These are phyloP conservation scores for Scenedesmus sp. DNA, from an alignment of 163 green algal species.

Conservation along the genomic window DNA sequence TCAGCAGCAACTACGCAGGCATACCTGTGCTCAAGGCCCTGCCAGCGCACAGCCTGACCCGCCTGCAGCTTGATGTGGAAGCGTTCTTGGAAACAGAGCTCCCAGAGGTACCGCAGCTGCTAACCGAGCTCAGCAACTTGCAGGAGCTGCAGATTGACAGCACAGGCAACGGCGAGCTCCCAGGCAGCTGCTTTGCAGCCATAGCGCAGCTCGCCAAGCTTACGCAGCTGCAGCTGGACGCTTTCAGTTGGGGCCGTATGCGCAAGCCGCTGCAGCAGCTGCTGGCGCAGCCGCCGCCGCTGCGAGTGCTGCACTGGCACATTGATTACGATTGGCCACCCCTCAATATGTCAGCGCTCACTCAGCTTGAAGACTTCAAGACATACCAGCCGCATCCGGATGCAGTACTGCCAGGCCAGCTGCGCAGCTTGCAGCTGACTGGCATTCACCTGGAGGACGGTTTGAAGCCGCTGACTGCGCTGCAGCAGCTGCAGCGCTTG, in stretches of 20 bases:
- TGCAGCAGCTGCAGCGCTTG: not conserved
- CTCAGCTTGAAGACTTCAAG: not conserved
- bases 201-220: not conserved
- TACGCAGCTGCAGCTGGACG: not conserved
- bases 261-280: not conserved
- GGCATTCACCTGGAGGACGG: not conserved
- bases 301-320: not conserved
- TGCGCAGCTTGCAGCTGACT: not conserved
- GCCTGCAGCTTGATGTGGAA: not conserved
- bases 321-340: not conserved
- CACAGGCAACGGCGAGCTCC: not conserved
- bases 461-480: not conserved
- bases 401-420: not conserved
- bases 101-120: not conserved
- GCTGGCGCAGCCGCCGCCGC: not conserved
- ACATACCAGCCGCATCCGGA: not conserved
- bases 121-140: not conserved
- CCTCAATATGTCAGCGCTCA: not conserved
- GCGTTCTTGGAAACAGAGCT: not conserved
- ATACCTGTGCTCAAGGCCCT: not conserved
- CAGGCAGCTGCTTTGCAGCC: not conserved
- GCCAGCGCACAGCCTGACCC: not conserved
- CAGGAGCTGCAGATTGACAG: not conserved
- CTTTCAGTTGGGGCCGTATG: not conserved
- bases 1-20: not conserved